A percentile compares a stretch with the other conserved stretches of the same genome.
phyloP scores from a whole-genome alignment of 2,329 filamentous ascomycete species.

The Verticillium longisporum region DNA sequence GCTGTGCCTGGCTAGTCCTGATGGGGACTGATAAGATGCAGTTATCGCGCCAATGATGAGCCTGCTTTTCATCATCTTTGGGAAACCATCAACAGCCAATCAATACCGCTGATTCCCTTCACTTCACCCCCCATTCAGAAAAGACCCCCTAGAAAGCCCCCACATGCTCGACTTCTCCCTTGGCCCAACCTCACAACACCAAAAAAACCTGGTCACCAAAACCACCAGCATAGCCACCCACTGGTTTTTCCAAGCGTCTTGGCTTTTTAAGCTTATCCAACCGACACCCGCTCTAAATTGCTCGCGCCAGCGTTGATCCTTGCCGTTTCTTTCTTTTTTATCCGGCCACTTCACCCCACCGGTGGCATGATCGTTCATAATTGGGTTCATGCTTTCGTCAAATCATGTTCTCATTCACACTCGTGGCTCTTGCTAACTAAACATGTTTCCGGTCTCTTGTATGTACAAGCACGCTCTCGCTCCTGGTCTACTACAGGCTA shows the following conservation, averaged over 20 bases:
- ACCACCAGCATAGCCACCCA: not conserved
- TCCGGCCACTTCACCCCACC: not conserved
- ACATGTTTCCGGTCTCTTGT: not conserved
- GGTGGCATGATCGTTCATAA: not conserved
- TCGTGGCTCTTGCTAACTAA: not conserved
- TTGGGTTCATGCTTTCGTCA: not conserved
- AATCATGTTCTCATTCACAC: not conserved
- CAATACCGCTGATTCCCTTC: not conserved
- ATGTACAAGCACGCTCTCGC: not conserved
- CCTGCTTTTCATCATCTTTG: not conserved
- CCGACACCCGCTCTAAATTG: not conserved
- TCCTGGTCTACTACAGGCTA: not conserved
- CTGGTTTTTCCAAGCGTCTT: not conserved
- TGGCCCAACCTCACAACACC: not conserved
- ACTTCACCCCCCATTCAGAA: not conserved
- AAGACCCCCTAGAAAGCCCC: not conserved
- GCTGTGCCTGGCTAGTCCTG: not conserved
- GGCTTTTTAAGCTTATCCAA: not conserved
- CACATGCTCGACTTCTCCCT: not conserved
- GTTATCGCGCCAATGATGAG: not conserved
- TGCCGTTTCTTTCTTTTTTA: not conserved
- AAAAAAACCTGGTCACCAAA: not conserved
- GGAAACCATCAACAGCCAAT: not conserved
- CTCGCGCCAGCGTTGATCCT: not conserved
- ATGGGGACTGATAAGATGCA: not conserved